phyloP scores from a whole-genome alignment of 257 asterid genomes.

The Forsythia viridissima region DNA sequence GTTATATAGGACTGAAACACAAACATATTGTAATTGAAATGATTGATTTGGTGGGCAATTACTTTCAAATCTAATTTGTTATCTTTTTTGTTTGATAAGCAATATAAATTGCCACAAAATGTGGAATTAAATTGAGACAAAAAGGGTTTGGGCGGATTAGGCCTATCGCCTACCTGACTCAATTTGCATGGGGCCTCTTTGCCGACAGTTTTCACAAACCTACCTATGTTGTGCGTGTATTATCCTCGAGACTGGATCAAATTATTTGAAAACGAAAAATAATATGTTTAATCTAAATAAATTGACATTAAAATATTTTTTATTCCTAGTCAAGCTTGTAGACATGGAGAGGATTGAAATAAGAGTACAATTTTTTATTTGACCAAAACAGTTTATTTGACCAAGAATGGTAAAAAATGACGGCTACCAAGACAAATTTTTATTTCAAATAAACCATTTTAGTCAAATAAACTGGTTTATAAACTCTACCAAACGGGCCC shows the following conservation, averaged over 20 bases:
- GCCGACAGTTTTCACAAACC: slow-evolving; percentile 16
- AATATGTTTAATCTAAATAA: background rate
- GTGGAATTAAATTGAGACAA: slow-evolving; percentile 32
- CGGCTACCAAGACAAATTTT: too few species aligned
- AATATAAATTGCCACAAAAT: slow-evolving; percentile 22
- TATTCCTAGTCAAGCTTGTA: background rate
- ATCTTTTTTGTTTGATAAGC: slow-evolving; percentile 29
- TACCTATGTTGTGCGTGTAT: background rate
- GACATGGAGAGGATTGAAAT: background rate
- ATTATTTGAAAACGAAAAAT: background rate
- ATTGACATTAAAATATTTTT: background rate
- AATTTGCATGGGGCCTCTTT: slow-evolving; percentile 13
- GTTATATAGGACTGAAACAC: background rate
- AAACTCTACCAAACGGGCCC: too few species aligned
- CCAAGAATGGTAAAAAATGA: too few species aligned
- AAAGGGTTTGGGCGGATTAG: slow-evolving; percentile 28
- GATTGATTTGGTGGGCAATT: slow-evolving; percentile 49
- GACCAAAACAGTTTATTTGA: too few species aligned
- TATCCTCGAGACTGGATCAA: background rate
- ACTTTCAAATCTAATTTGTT: slow-evolving; percentile 32
- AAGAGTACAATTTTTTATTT: too few species aligned
- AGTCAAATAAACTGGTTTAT: too few species aligned
- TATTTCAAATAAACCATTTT: too few species aligned
- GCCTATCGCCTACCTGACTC: slow-evolving; percentile 10
- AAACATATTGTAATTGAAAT: slow-evolving; percentile 21